These are phyloP conservation scores for Bidens hawaiensis DNA, from an alignment of 140 eudicot genomes.

Conservation along the genomic window DNA sequence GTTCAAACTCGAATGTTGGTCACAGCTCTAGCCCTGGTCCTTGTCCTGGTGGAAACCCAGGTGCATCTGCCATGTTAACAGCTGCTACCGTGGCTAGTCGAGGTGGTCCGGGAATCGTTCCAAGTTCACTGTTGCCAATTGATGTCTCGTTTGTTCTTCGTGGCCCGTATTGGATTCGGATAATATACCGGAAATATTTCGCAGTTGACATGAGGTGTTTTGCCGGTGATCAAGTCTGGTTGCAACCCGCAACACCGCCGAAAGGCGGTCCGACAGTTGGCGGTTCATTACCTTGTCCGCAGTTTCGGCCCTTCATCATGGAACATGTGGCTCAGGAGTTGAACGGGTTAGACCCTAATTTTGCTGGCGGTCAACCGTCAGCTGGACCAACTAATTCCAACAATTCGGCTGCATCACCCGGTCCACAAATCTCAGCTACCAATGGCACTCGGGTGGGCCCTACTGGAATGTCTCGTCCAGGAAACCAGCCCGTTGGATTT, in stretches of 20 bases:
- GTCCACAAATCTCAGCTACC: slow-evolving; percentile 46
- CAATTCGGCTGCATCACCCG: slow-evolving; percentile 41
- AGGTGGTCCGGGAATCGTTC: slow-evolving; percentile 99
- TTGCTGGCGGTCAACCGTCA: slow-evolving; percentile 62
- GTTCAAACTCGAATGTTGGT: slow-evolving; percentile 35
- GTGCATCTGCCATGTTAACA: slow-evolving; percentile 61
- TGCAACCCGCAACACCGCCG: slow-evolving; percentile 99
- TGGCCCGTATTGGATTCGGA: slow-evolving; percentile 99
- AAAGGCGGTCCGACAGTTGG: slow-evolving; percentile 92
- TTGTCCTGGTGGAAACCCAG: slow-evolving; percentile 45
- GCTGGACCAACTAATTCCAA: slow-evolving; percentile 47
- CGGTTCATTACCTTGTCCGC: slow-evolving; percentile 98
- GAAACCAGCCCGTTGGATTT: slow-evolving; percentile 49
- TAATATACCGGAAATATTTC: slow-evolving; percentile 82
- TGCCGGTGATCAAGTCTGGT: slow-evolving; percentile 99
- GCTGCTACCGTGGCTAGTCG: slow-evolving; percentile 87
- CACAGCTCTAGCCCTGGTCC: slow-evolving; percentile 42
- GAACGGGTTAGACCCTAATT: slow-evolving; percentile 87
- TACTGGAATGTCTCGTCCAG: slow-evolving; percentile 57
- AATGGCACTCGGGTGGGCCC: slow-evolving; percentile 54
- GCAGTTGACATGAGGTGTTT: slow-evolving; percentile 99
- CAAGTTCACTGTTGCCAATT: slow-evolving; percentile 90
- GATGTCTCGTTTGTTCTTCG: slow-evolving; percentile 98
- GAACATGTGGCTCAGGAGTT: slow-evolving; percentile 99
- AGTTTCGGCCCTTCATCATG: slow-evolving; percentile 98